These are phyloP conservation scores for Pistacia vera DNA, from an alignment of 345 rosid genomes.

Conservation along the genomic window DNA sequence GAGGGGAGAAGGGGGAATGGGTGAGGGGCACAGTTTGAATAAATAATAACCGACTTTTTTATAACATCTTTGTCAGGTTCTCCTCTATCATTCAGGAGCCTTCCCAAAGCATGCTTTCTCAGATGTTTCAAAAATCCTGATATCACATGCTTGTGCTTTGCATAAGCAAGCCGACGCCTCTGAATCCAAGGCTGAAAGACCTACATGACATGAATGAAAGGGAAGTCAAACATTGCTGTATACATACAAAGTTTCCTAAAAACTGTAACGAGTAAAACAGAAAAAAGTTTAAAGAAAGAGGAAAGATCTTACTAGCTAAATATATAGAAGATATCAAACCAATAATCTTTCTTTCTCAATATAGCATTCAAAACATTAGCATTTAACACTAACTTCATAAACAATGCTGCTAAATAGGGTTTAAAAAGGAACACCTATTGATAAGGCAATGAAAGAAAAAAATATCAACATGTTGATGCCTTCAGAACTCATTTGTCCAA, in stretches of 20 bases:
- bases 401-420: not conserved
- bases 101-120: conserved; percentile 66
- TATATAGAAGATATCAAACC: no score
- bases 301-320: no score
- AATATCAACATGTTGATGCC: not conserved
- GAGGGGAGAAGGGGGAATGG: not conserved
- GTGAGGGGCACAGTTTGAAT: not conserved
- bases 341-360: no score
- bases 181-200: conserved; percentile 92
- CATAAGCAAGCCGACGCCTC: conserved; percentile 71
- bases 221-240: conserved; percentile 16
- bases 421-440: not conserved
- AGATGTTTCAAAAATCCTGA: conserved; percentile 75
- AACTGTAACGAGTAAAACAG: not conserved
- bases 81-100: conserved; percentile 61
- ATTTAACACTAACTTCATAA: not conserved
- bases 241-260: not conserved
- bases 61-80: conserved; percentile 53
- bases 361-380: not conserved
- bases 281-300: not conserved
- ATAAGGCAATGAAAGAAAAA: not conserved
- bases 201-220: conserved; percentile 29
- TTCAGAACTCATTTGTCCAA: not conserved
- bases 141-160: conserved; percentile 71
- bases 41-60: conserved; percentile 41